Conservation (phyloP, 345 rosid species). For the Balakata baccata region DNA sequence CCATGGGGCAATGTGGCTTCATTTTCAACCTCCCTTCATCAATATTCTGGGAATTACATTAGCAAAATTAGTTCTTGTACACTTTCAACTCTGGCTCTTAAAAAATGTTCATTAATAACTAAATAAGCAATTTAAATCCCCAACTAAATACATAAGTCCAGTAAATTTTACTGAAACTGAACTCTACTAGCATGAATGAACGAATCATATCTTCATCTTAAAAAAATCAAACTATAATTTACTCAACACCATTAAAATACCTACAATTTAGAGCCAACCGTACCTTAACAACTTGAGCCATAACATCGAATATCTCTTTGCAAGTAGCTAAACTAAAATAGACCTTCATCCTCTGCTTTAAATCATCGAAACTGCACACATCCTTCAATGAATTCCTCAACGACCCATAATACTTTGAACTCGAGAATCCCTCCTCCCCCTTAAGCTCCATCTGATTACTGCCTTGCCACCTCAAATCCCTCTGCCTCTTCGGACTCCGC, state of each 20-base stretch:
- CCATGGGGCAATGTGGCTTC: constrained; percentile 82
- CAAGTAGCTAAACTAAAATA: constrained; percentile 62
- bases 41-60: constrained; percentile 52
- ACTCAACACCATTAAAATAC: too few species aligned
- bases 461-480: constrained; percentile 50
- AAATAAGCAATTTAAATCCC: not conserved
- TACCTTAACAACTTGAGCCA: constrained; percentile 75
- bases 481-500: constrained; percentile 65
- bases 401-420: constrained; percentile 30
- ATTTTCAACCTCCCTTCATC: constrained; percentile 88
- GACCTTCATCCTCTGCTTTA: constrained; percentile 62
- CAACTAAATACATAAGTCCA: not conserved
- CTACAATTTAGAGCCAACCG: not conserved
- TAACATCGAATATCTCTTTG: constrained; percentile 59
- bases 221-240: not conserved
- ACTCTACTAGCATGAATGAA: not conserved
- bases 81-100: not conserved
- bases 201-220: not conserved
- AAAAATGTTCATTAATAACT: not conserved
- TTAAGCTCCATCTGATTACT: constrained; percentile 28
- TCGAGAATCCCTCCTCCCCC: constrained; percentile 26
- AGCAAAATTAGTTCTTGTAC: constrained; percentile 6
- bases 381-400: constrained; percentile 59
- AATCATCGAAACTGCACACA: constrained; percentile 88
- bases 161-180: not conserved